These are phyloP conservation scores for Sporobolomyces phaffii DNA, from an alignment of 768 basidiomycete species.

Conservation along the genomic window DNA sequence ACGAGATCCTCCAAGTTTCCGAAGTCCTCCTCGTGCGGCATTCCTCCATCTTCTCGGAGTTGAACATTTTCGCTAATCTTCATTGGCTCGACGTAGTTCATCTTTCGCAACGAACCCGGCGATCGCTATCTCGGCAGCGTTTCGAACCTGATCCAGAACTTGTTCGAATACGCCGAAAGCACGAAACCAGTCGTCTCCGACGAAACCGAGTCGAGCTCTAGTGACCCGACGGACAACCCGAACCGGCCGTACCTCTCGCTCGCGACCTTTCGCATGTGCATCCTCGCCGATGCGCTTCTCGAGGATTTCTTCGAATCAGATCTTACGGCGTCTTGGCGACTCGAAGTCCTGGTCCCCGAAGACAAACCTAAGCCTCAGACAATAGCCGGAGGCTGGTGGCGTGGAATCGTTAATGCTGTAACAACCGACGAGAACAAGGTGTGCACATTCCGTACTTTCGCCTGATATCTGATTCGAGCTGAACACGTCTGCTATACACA, in stretches of 20 bases:
- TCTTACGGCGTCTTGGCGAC: conserved; percentile 73
- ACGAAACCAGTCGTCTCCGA: conserved; percentile 21
- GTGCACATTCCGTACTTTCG: too few species aligned
- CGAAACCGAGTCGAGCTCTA: not conserved
- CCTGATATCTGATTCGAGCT: too few species aligned
- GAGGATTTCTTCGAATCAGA: conserved; percentile 96
- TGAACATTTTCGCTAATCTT: too few species aligned
- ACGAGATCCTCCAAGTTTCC: conserved; percentile 89
- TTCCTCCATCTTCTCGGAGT: too few species aligned
- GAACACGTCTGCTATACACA: too few species aligned
- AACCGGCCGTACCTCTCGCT: conserved; percentile 63
- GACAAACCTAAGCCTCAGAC: conserved; percentile 50
- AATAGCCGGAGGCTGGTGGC: conserved; percentile 50
- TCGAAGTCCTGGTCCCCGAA: conserved; percentile 55
- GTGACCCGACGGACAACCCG: conserved; percentile 40
- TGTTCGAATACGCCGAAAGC: conserved; percentile 73
- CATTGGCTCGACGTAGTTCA: conserved; percentile 61
- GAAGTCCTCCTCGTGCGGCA: conserved; percentile 86
- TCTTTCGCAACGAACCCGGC: conserved; percentile 93
- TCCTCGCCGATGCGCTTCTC: conserved; percentile 89
- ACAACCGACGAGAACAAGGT: conserved; percentile 78
- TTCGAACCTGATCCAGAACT: conserved; percentile 79
- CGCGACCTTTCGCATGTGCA: conserved; percentile 97
- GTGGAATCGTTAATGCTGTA: conserved; percentile 82
- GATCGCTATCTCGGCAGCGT: conserved; percentile 95